Evolutionary conservation across 768 basidiomycete species (phyloP), one percentile per base, ranked within the genome.

Genomic region (Boletales sp.): DNA sequence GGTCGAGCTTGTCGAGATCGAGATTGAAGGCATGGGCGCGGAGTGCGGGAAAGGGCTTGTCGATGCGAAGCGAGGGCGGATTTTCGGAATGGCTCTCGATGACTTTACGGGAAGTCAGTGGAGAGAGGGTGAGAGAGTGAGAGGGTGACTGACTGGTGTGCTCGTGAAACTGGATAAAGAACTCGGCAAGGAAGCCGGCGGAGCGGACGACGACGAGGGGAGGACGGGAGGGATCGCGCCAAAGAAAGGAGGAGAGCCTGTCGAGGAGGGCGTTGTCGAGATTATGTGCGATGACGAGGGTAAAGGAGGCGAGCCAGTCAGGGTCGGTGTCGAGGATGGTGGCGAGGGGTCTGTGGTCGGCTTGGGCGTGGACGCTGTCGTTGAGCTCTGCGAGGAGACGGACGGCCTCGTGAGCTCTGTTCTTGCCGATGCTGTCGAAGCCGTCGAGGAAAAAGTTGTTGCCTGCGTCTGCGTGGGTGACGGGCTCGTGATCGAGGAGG

Each of bases 371-470:
- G 5, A 96, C 96, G 49, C 83, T 75, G 5, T 91, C 87, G 67
- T 99, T 99, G 40, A 99, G 81, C 68, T 97, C 96, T 5, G 73
- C 63, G 11, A 98, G 76, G 44, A 87, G 75, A 15, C 78, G 74
- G 15, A 90, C 89, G 1, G 86, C 84, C 65, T 97, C 90, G 44
- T 79, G 66, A 0, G 95, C 92, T 32, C 90, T 82, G 48, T 76
- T 76, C 65, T 84, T 86, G 6, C 91, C 92, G 40, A 98, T 76
- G 59, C 86, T 89, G n/a, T 80, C 70, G 5, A 71, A 68, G 0
- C 83, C 87, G 36, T 87, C 81, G 21, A 99, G 75, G 72, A 98
- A 99, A 74, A 99, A 99, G 73, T 98, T 98, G 75, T 93, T 91
- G 1, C 94, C 94, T 0, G 92, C 84, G 59, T 98, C 94, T 49